phyloP scores from a whole-genome alignment of 768 basidiomycete species.

The Leucocoprinus leucothites region DNA sequence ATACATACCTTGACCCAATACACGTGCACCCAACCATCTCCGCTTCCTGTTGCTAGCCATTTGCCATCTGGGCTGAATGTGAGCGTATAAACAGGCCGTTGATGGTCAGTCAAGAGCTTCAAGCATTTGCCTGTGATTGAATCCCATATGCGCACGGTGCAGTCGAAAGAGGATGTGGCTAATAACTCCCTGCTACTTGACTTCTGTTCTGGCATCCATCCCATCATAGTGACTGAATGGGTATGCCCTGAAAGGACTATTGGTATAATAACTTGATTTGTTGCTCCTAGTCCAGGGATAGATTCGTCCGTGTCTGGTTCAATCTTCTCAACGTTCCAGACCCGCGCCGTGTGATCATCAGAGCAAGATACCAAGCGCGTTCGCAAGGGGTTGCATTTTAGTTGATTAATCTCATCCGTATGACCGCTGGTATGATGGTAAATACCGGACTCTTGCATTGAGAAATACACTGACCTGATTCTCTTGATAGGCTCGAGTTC shows the following conservation, averaged over 20 bases:
- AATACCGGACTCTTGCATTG: not conserved
- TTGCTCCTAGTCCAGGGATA: slow-evolving; percentile 38
- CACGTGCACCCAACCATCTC: slow-evolving; percentile 73
- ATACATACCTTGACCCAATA: slow-evolving; percentile 66
- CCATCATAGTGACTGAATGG: slow-evolving; percentile 60
- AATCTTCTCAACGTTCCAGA: slow-evolving; percentile 68
- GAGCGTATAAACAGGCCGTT: slow-evolving; percentile 67
- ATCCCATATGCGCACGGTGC: slow-evolving; percentile 81
- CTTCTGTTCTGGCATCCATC: slow-evolving; percentile 62
- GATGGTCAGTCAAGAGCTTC: slow-evolving; percentile 68
- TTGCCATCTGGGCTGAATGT: slow-evolving; percentile 73
- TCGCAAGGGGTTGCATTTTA: slow-evolving; percentile 63
- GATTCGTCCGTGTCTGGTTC: slow-evolving; percentile 27
- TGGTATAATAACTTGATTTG: slow-evolving; percentile 41
- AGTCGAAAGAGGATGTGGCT: slow-evolving; percentile 80
- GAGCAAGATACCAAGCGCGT: slow-evolving; percentile 78
- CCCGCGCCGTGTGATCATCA: slow-evolving; percentile 73
- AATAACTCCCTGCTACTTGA: slow-evolving; percentile 55
- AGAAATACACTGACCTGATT: slow-evolving; percentile 46
- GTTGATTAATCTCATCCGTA: slow-evolving; percentile 72
- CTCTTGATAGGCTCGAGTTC: slow-evolving; percentile 53
- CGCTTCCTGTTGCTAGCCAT: slow-evolving; percentile 73
- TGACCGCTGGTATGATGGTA: slow-evolving; percentile 53
- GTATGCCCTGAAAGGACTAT: slow-evolving; percentile 61
- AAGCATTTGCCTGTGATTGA: slow-evolving; percentile 73